A percentile compares a stretch with the other conserved stretches of the same genome.
These are phyloP conservation scores for Teunomyces stri DNA, from an alignment of 805 yeast species.

Conservation along the genomic window DNA sequence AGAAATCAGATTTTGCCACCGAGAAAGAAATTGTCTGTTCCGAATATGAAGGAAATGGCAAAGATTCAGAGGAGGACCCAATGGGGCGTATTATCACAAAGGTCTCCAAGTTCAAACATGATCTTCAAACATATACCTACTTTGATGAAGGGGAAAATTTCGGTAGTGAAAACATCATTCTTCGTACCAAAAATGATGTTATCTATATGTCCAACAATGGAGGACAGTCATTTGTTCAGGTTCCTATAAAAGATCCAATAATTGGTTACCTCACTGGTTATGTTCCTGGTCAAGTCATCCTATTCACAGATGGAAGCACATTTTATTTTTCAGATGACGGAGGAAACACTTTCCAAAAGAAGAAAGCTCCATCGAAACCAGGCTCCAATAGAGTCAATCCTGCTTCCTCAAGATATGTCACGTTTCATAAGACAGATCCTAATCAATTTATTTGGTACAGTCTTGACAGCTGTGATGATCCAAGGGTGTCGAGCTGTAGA, in stretches of 20 bases:
- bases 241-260: constrained; percentile 42
- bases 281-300: constrained; percentile 53
- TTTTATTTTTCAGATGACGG: constrained; percentile 67
- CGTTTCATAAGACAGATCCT: constrained; percentile 59
- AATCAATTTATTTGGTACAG: constrained; percentile 70
- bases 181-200: constrained; percentile 51
- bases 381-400: constrained; percentile 16
- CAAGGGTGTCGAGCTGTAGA: constrained; percentile 47
- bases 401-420: constrained; percentile 28
- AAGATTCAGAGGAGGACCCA: constrained; percentile 7
- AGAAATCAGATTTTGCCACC: constrained; percentile 21
- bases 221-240: constrained; percentile 48
- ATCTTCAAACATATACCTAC: constrained; percentile 55
- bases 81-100: constrained; percentile 33
- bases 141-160: constrained; percentile 47
- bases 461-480: constrained; percentile 53
- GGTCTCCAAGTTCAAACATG: constrained; percentile 49
- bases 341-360: constrained; percentile 52
- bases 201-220: constrained; percentile 72
- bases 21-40: constrained; percentile 36
- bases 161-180: constrained; percentile 47
- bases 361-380: constrained; percentile 52
- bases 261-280: constrained; percentile 60
- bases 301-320: constrained; percentile 47
- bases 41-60: constrained; percentile 17